A percentile compares a stretch with the other conserved stretches of the same genome.
phyloP scores from a whole-genome alignment of 495 filamentous ascomycete genomes.

The Penicillium ochrochloron region DNA sequence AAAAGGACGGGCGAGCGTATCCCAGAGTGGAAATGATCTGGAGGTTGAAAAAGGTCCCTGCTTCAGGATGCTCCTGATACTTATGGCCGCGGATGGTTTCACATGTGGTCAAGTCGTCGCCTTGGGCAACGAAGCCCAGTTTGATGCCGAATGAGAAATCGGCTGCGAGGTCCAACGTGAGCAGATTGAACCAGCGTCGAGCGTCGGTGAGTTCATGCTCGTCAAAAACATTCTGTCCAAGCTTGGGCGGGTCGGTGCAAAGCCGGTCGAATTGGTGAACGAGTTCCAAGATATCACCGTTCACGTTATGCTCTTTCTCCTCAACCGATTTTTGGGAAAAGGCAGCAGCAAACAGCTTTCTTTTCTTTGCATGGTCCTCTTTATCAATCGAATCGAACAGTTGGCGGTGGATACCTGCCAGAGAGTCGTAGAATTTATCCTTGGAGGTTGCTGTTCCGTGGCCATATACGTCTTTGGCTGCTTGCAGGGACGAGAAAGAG shows the following conservation, averaged over 20 bases:
- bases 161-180: slow-evolving; percentile 24
- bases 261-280: slow-evolving; percentile 30
- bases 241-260: neutral
- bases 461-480: slow-evolving; percentile 55
- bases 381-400: slow-evolving; percentile 38
- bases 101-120: neutral
- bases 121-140: neutral
- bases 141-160: slow-evolving; percentile 1
- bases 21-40: neutral
- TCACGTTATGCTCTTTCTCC: slow-evolving; percentile 50
- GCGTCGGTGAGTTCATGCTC: slow-evolving; percentile 30
- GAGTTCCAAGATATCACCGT: slow-evolving; percentile 38
- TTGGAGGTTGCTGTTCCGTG: slow-evolving; percentile 48
- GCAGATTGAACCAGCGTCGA: slow-evolving; percentile 14
- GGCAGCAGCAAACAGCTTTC: slow-evolving; percentile 42
- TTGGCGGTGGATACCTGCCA: slow-evolving; percentile 37
- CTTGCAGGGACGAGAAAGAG: slow-evolving; percentile 39
- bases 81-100: slow-evolving; percentile 2
- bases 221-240: slow-evolving; percentile 12
- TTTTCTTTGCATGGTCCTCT: slow-evolving; percentile 40
- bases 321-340: slow-evolving; percentile 50
- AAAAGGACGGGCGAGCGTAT: neutral
- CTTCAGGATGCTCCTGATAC: slow-evolving; percentile 1
- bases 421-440: slow-evolving; percentile 40
- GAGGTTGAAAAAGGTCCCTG: neutral